Base-by-base conservation (phyloP, 495 filamentous ascomycete species). In the Penicillium arizonense region DNA sequence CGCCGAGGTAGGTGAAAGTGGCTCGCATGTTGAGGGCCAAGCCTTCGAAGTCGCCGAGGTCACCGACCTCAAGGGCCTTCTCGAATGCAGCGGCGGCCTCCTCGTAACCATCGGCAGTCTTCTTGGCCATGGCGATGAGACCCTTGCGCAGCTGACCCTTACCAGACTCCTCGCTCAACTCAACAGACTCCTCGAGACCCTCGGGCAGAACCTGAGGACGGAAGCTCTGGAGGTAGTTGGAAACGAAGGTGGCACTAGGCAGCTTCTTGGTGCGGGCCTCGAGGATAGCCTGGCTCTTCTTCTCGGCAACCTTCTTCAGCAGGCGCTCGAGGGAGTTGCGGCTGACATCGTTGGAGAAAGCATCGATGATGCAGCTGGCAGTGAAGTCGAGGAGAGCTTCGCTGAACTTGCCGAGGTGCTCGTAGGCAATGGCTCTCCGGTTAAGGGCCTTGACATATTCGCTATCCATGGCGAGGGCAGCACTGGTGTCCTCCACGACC, bases 161-260 rank as follows among this genome's bases (percentile, higher is more conserved):
- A 36, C 95, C 93, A 39, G 83, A 88, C 5, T 87, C 82, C 48
- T 96, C 90, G 34, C 78, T 68, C 30, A 97, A 62, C 39, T 94
- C 88, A 11, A 75, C 85, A 2, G 81, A 76, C 49, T 95, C 89
- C 50, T 93, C 91, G 47, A 99, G 74, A 18, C 92, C 95, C 52
- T 78, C 80, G 10, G 94, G 94, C 10, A 89, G 83, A 32, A 85
- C 74, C 69, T 85, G 86, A 40, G 83, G 72, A 44, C 94, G 86
- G 86, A 97, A 99, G 72, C 94, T 97, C 70, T 97, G 94, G 13
- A 99, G 86, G 71, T 97, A 99, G 77, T 99, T 99, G 57, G 89
- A 91, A 42, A 97, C 92, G 55, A 97, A 97, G 3, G 91, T 97
- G 3, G 93, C 83, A 67, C 91, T 96, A 2, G 95, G 94, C 8